These are phyloP conservation scores for Saccharomycopsis fibuligera DNA, from an alignment of 805 yeast genomes.

Conservation along the genomic window DNA sequence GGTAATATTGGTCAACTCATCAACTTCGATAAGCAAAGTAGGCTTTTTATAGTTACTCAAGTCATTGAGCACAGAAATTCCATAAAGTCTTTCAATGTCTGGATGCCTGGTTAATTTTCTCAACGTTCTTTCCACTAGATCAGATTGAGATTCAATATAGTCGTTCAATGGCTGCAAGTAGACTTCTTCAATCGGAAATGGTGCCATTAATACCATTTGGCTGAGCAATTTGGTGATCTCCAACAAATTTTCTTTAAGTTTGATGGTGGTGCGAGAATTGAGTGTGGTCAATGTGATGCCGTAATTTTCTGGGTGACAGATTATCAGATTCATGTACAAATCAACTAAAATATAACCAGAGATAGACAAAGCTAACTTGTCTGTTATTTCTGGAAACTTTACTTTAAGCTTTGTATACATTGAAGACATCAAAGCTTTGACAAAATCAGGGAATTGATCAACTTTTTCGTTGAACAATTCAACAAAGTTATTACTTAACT, in stretches of 20 bases:
- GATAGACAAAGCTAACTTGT: slow-evolving; percentile 42
- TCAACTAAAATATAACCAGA: slow-evolving; percentile 61
- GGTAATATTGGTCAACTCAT: slow-evolving; percentile 36
- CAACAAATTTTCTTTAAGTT: slow-evolving; percentile 40
- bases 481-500: slow-evolving; percentile 38
- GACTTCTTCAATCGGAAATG: slow-evolving; percentile 55
- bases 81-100: slow-evolving; percentile 53
- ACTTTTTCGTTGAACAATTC: slow-evolving; percentile 21
- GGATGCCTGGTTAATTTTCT: slow-evolving; percentile 44
- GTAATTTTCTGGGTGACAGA: slow-evolving; percentile 49
- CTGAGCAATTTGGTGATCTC: slow-evolving; percentile 52
- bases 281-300: slow-evolving; percentile 36
- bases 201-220: slow-evolving; percentile 62
- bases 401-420: slow-evolving; percentile 35
- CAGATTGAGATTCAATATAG: slow-evolving; percentile 48
- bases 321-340: slow-evolving; percentile 42
- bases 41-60: slow-evolving; percentile 45
- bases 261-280: slow-evolving; percentile 16
- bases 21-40: slow-evolving; percentile 32
- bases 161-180: slow-evolving; percentile 78
- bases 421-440: slow-evolving; percentile 29
- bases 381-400: slow-evolving; percentile 49
- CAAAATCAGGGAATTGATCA: slow-evolving; percentile 27
- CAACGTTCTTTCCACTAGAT: slow-evolving; percentile 40
- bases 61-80: slow-evolving; percentile 63